phyloP scores from a whole-genome alignment of 2,329 filamentous ascomycete species.

The Coniella lustricola region DNA sequence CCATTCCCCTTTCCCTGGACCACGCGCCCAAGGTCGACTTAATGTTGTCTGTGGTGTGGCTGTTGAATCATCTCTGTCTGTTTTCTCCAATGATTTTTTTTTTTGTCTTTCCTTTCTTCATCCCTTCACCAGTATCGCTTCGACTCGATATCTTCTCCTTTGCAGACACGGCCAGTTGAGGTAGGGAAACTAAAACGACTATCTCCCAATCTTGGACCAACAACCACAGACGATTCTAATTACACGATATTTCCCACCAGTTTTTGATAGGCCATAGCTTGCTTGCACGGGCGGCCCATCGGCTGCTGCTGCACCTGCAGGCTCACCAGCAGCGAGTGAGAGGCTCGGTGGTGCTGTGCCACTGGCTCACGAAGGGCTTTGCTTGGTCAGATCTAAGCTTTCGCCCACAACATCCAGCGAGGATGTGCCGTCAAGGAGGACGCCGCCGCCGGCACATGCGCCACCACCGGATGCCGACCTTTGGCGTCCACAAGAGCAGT shows the following conservation, averaged over 20 bases:
- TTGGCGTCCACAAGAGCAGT: constrained; percentile 1
- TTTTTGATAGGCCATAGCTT: too few relatives aligned
- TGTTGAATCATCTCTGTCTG: not conserved
- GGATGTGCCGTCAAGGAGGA: too few relatives aligned
- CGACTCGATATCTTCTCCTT: not conserved
- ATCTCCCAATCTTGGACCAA: too few relatives aligned
- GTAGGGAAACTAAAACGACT: too few relatives aligned
- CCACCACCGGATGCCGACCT: constrained; percentile 8
- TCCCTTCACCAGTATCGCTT: not conserved
- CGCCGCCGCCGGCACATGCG: constrained; percentile 7
- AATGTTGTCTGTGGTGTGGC: not conserved
- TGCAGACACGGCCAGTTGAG: not conserved
- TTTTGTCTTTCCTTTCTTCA: not conserved
- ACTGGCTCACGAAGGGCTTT: not conserved
- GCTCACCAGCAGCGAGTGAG: not conserved
- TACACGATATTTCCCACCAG: too few relatives aligned
- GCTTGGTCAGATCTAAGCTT: too few relatives aligned
- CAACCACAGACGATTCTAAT: too few relatives aligned
- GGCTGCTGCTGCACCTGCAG: not conserved
- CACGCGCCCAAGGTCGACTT: not conserved
- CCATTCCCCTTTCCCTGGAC: not conserved
- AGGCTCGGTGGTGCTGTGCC: not conserved
- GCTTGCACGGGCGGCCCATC: not conserved
- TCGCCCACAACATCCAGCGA: too few relatives aligned
- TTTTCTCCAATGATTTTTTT: too few relatives aligned